Evolutionary conservation across 1,284 basidiomycete species (phyloP), one percentile per base, ranked within the genome.

Genomic region (Heterobasidion irregulare): DNA sequence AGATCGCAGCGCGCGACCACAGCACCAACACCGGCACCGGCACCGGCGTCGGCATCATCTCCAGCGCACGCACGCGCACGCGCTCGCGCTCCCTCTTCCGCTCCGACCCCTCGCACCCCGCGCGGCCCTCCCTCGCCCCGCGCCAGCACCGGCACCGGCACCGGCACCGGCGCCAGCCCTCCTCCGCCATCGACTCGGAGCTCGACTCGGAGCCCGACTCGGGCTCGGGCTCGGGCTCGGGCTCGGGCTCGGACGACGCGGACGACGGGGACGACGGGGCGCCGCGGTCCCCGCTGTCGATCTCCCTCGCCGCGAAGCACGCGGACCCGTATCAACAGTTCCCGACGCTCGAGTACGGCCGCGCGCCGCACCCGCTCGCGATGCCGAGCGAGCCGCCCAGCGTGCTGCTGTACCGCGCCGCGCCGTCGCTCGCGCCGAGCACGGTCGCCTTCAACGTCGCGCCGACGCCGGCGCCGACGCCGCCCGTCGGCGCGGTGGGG

Each of bases 1-100:
- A 88, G 67, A 58, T 61, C 50, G 16, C 9, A 19, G 16, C 47
- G 26, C 26, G 26, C 26, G 26, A 26, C 12, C 44, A 19, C 19
- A 19, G 13, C n/a, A 46, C 19, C 44, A 12, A 12, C n/a, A 46
- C 8, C 13, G 44, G 44, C 19, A n/a, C 8, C n/a, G 44, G 2
- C 44, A 26, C 26, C 26, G 26, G 26, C 26, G 26, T 26, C 26
- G 26, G 26, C 26, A 26, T 26, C 26, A 26, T 26, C 26, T 2
- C 26, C 26, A 26, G 19, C 5, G 56, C n/a, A n/a, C n/a, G n/a
- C n/a, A n/a, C 56, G 0, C 56, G 50, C 12, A 52, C 57, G 8
- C 53, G 53, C 7, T 45, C 41, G 5, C 26, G 26, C 26, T 26
- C 26, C 26, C 54, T 61, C 12, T 56, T 56, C 33, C 2, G 6